These are phyloP conservation scores for Diplodia scrobiculata DNA, from an alignment of 2,329 filamentous ascomycete species.

Conservation along the genomic window DNA sequence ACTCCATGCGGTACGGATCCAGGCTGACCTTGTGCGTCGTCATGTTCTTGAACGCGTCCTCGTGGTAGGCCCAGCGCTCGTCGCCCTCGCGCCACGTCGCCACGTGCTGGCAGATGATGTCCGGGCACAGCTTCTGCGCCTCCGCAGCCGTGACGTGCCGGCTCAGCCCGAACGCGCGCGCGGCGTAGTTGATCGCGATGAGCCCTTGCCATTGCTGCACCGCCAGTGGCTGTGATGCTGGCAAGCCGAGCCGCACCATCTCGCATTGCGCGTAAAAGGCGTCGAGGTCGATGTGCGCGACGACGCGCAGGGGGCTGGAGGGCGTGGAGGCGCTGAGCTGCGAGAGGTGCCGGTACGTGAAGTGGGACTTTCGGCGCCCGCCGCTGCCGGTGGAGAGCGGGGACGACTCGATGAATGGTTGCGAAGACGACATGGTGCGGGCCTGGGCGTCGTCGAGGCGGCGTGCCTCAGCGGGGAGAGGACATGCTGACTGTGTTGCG, in stretches of 20 bases:
- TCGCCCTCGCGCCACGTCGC: conserved; percentile 94
- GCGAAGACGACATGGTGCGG: conserved; percentile 51
- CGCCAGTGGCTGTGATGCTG: conserved; percentile 77
- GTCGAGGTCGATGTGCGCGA: conserved; percentile 93
- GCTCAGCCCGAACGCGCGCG: conserved; percentile 75
- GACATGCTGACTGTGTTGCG: not conserved
- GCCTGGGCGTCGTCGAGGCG: conserved; percentile 19
- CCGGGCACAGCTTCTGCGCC: conserved; percentile 82
- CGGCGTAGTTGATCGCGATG: conserved; percentile 95
- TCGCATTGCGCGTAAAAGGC: conserved; percentile 96
- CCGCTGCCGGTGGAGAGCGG: conserved; percentile 46
- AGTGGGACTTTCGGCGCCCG: conserved; percentile 62
- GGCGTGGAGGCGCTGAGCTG: conserved; percentile 72
- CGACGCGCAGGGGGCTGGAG: conserved; percentile 77
- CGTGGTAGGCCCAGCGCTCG: conserved; percentile 85
- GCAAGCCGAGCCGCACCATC: conserved; percentile 76
- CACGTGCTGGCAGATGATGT: conserved; percentile 85
- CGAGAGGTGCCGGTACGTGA: conserved; percentile 80
- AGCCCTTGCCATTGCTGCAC: conserved; percentile 95
- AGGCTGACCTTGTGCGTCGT: conserved; percentile 89
- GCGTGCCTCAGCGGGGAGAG: conserved; percentile 14
- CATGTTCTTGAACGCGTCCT: conserved; percentile 77
- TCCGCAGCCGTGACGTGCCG: conserved; percentile 78
- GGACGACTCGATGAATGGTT: conserved; percentile 52
- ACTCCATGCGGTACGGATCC: conserved; percentile 86